Conservation (phyloP, 306 rosid genomes). For the Adenanthera pavonina region DNA sequence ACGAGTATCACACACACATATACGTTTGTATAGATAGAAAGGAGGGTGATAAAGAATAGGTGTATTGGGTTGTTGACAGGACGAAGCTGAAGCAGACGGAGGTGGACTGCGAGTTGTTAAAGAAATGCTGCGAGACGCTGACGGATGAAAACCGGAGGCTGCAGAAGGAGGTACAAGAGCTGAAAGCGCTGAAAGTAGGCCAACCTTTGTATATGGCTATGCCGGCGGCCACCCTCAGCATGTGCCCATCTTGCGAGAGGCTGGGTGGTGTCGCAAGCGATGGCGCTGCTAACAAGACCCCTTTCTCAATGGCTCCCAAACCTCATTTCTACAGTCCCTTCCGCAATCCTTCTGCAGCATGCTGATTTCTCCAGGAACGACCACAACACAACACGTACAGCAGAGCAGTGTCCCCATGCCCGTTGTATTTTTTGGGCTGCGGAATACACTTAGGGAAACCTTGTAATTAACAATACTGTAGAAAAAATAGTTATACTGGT, state of each 20-base stretch:
- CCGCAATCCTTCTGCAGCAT: slow-evolving; percentile 89
- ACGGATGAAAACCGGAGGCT: slow-evolving; percentile 89
- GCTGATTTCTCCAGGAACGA: slow-evolving; percentile 45
- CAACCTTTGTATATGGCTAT: slow-evolving; percentile 86
- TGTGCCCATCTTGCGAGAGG: slow-evolving; percentile 94
- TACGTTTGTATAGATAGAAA: too few relatives aligned
- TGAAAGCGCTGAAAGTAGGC: slow-evolving; percentile 69
- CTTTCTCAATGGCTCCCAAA: slow-evolving; percentile 70
- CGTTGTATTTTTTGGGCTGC: slow-evolving; percentile 72
- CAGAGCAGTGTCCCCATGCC: slow-evolving; percentile 30
- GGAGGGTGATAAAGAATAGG: background rate
- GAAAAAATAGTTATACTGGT: slow-evolving; percentile 42
- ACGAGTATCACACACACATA: background rate
- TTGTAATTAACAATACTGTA: slow-evolving; percentile 66
- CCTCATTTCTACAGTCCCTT: slow-evolving; percentile 75
- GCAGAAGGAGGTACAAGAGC: slow-evolving; percentile 83
- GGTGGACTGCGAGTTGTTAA: slow-evolving; percentile 86
- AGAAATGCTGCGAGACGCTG: slow-evolving; percentile 89
- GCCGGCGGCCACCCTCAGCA: slow-evolving; percentile 86
- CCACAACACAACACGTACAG: background rate
- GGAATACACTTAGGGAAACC: slow-evolving; percentile 43
- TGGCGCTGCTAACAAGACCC: slow-evolving; percentile 50
- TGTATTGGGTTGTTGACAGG: slow-evolving; percentile 44
- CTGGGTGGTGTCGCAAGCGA: slow-evolving; percentile 46
- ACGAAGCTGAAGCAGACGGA: slow-evolving; percentile 98